Base-by-base conservation (phyloP, 495 filamentous ascomycete genomes). In the Delitschia confertaspora region DNA sequence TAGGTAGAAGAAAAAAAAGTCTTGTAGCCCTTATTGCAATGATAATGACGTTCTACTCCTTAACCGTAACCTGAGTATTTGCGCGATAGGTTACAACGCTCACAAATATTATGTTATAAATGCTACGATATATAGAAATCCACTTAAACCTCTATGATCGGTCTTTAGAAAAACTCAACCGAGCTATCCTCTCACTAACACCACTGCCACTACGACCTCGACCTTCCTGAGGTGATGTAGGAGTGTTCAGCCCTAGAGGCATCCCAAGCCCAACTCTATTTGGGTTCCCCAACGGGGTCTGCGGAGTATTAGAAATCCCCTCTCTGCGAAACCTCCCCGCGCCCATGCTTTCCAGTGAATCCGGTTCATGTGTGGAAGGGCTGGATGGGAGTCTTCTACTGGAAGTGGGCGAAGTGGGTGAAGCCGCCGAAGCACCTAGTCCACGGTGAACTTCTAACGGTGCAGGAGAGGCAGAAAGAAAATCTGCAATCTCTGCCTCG, bases 401-500 rank as follows among this genome's bases (percentile, higher is more conserved):
- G n/a, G n/a, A n/a, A n/a, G n/a, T n/a, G n/a, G n/a, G n/a, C 7
- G 14, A 25, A 19, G 9, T 46, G 16, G 25, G 16, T 4, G n/a
- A 8, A n/a, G 32, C 17, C n/a, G 47, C 34, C 4, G 39, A 49
- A 3, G 35, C 25, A 13, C 53, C 48, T 10, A 56, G 33, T 14
- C 56, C 56, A 20, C 56, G 42, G 37, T 59, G 56, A 9, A 41
- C 33, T n/a, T 57, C 57, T 1, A 54, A 6, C 8, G 46, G 38
- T n/a, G n/a, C 17, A 11, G 57, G 54, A 6, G 49, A 45, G 9
- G 40, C 34, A 10, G 47, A 49, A n/a, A 60, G 29, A 42, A 58
- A 58, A 14, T 52, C 61, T 30, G 38, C 53, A 43, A 61, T 64
- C 42, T 48, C 57, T 25, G 48, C 59, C 31, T 54, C 53, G 21